These are phyloP conservation scores for Erucastrum elatum DNA, from an alignment of 345 rosid species.

Conservation along the genomic window DNA sequence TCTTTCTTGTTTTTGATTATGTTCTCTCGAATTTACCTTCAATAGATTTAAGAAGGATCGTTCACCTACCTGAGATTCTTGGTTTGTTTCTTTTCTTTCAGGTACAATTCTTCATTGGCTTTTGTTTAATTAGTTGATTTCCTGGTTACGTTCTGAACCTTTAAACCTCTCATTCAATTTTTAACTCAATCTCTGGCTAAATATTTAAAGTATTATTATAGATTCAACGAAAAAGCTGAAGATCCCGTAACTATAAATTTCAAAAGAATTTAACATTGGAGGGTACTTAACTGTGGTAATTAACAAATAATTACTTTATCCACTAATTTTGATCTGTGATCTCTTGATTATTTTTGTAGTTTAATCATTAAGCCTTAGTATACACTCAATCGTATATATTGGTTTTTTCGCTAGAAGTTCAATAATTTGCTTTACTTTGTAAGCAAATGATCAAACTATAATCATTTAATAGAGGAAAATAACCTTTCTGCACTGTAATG, in stretches of 20 bases:
- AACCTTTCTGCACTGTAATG: constrained; percentile 26
- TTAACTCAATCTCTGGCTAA: constrained; percentile 4
- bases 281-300: neutral
- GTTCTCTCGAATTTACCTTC: neutral
- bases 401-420: neutral
- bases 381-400: constrained; percentile 12
- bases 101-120: constrained; percentile 23
- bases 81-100: constrained; percentile 4
- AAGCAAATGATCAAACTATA: constrained; percentile 18
- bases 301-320: constrained; percentile 23
- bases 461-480: neutral
- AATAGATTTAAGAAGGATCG: neutral
- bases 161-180: neutral
- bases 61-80: constrained; percentile 4
- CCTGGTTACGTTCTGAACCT: constrained; percentile 5
- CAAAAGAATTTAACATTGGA: neutral
- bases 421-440: constrained; percentile 31
- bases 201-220: neutral
- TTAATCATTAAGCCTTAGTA: constrained; percentile 18
- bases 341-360: constrained; percentile 6
- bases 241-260: neutral
- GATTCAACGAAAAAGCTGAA: constrained; percentile 3
- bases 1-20: constrained; percentile 1
- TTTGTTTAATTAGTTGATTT: neutral
- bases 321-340: constrained; percentile 4